Evolutionary conservation across 345 rosid genomes (phyloP), one percentile per base, ranked within the genome.

Genomic region (Passiflora organensis): DNA sequence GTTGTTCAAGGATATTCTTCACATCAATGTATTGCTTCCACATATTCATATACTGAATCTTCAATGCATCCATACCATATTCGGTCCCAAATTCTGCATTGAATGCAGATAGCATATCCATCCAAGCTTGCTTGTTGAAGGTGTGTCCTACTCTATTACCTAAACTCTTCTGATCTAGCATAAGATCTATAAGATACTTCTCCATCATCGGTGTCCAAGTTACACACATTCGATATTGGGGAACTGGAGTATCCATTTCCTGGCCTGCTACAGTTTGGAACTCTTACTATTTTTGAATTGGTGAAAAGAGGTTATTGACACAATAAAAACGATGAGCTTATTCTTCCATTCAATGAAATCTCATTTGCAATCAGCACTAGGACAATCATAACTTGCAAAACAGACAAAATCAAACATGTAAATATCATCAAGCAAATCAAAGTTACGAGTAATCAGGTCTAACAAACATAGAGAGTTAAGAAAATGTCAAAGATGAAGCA

Each of bases 21-120:
- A 76, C 65, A 47, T 72, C 77, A 62, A 68, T 76, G 64, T 64
- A 68, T 65, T 76, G 77, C 64, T 68, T 72, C 80, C 77, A 68
- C 56, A 76, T 56, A 54, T 36, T 21, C 16, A 72, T 57, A 37
- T 70, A 65, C 43, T 62, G 75, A 63, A 62, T 74, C 58, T 66
- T 74, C 60, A 74, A 54, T 22, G 50, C 28, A 49, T 74, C 78
- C 38, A 63, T 48, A 41, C 70, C 78, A 55, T 62, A 66, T 43
- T 48, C 65, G 17, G 63, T 58, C 48, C 72, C 66, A 6, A 74
- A 74, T 55, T 59, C 70, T 14, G 72, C 56, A 42, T 74, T 74
- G 38, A 74, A 66, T 63, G 45, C 16, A 6, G 38, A 62, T 53
- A 65, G 38, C 69, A 74, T 74, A 55, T 69, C 78, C 0, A 59